These are phyloP conservation scores for Boletellus sp. DNA, from an alignment of 768 basidiomycete genomes.

Conservation along the genomic window DNA sequence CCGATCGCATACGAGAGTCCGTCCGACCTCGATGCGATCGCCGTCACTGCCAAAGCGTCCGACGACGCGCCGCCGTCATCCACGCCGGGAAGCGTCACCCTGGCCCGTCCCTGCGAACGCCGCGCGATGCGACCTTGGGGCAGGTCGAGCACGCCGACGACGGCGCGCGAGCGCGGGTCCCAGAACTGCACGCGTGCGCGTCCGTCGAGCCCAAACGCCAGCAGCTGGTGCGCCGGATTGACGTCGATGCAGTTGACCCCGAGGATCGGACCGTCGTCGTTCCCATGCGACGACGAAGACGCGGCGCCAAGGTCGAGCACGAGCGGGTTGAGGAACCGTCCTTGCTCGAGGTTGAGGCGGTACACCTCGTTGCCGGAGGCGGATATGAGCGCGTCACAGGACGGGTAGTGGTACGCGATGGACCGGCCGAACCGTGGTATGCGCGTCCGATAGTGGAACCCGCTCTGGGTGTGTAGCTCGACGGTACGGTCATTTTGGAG, in stretches of 20 bases:
- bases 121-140: constrained; percentile 53
- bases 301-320: constrained; percentile 33
- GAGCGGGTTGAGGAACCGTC: constrained; percentile 84
- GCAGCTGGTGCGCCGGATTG: constrained; percentile 87
- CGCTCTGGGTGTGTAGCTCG: constrained; percentile 91
- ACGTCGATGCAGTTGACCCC: constrained; percentile 93
- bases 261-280: constrained; percentile 46
- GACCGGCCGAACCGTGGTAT: constrained; percentile 93
- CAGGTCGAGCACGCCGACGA: constrained; percentile 66
- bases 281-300: constrained; percentile 26
- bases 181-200: constrained; percentile 90
- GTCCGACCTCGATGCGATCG: constrained; percentile 79
- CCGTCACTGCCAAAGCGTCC: constrained; percentile 59
- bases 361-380: constrained; percentile 87
- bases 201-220: constrained; percentile 87
- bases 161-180: constrained; percentile 83
- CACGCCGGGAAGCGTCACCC: constrained; percentile 31
- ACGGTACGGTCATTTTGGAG: constrained; percentile 94
- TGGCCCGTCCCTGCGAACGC: constrained; percentile 29
- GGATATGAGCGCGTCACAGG: constrained; percentile 84
- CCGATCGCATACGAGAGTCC: constrained; percentile 93
- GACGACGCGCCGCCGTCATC: constrained; percentile 32
- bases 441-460: constrained; percentile 87
- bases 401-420: constrained; percentile 89
- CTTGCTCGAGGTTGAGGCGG: constrained; percentile 93